Base-by-base conservation (phyloP, 441 rosid genomes). In the Sinapis alba region DNA sequence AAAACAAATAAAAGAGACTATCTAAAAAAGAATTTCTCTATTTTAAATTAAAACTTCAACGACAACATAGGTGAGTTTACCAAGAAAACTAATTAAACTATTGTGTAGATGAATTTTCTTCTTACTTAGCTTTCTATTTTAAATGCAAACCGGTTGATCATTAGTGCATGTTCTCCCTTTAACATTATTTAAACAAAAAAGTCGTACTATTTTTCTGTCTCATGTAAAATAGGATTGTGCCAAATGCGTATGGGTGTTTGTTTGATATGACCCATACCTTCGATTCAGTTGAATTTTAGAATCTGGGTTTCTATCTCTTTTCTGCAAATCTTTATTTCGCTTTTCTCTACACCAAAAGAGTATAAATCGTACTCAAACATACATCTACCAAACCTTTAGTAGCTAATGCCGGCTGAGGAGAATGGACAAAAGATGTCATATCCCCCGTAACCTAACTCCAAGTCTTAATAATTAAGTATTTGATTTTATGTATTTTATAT, bases 261-360 rank as follows among this genome's bases (percentile, higher is more conserved):
- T 53, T 53, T 64, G 45, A 56, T 41, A 65, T 18, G 77, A 65
- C 50, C 50, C 54, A 53, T 28, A 65, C 51, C 50, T 56, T 73
- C 13, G 21, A 75, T 60, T 59, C 73, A 12, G 47, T 68, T 68
- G 50, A 24, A 12, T 51, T 34, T 62, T 26, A 61, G 57, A 61
- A 36, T 68, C 73, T 75, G 30, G 5, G 73, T 36, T 62, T 62
- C 74, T 51, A 3, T 69, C 23, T 54, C 57, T 69, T 61, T 75
- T 69, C 15, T 19, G 59, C 64, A 68, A 69, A 68, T 62, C 1
- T 38, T 27, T 8, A 15, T 61, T 32, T 12, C 7, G 10, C 58
- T 59, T 60, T 66, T 43, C 8, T 57, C 3, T 16, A 4, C 59
- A 23, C 58, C 11, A 26, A 38, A 36, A 56, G 10, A 2, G 13